Evolutionary conservation across 306 rosid species (phyloP).

Genomic region (Sophora flavescens): DNA sequence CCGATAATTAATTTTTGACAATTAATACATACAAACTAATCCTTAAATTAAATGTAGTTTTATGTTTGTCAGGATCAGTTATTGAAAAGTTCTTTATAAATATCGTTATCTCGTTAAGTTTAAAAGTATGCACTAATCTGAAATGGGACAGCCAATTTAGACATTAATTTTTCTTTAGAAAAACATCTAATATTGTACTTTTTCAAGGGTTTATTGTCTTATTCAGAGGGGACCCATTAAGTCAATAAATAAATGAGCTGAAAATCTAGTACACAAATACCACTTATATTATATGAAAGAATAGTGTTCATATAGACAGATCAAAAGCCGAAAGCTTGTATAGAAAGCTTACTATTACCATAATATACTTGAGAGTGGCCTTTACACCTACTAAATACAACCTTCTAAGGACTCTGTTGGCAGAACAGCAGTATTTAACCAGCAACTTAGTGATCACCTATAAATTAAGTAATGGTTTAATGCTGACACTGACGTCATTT

Average conservation of each 20-base stretch:
- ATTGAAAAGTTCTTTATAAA: too few species aligned
- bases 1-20: too few species aligned
- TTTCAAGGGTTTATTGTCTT: constrained; percentile 54
- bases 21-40: too few species aligned
- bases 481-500: constrained; percentile 43
- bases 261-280: constrained; percentile 50
- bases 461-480: constrained; percentile 24
- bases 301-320: not conserved
- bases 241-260: constrained; percentile 29
- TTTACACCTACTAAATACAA: constrained; percentile 48
- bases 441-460: constrained; percentile 36
- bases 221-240: constrained; percentile 46
- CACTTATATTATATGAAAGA: constrained; percentile 24
- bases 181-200: constrained; percentile 26
- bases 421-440: constrained; percentile 41
- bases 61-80: too few species aligned
- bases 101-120: too few species aligned
- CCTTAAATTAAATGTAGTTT: too few species aligned
- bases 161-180: too few species aligned
- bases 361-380: constrained; percentile 27
- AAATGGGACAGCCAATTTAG: too few species aligned
- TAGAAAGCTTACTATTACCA: constrained; percentile 44
- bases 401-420: constrained; percentile 44
- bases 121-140: too few species aligned
- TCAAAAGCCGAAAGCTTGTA: constrained; percentile 55